Evolutionary conservation across 2,329 filamentous ascomycete species (phyloP).

Genomic region (Aureobasidium sp.): DNA sequence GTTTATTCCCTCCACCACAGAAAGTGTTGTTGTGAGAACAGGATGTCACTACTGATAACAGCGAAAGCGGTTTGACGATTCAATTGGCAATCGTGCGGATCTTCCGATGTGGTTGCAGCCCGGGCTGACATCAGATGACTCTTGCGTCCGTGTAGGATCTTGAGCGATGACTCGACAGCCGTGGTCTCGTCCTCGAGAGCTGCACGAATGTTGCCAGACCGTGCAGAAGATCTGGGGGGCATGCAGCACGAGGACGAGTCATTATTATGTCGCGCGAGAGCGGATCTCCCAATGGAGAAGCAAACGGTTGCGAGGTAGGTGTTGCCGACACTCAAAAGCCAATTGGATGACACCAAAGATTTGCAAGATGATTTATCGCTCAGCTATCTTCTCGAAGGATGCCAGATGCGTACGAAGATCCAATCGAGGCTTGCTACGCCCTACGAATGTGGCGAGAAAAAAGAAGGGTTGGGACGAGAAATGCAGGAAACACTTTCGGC

Average conservation of each 20-base stretch:
- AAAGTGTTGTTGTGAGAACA: background rate
- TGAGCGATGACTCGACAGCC: background rate
- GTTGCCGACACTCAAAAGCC: background rate
- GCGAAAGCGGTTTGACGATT: background rate
- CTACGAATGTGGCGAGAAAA: conserved; percentile 9
- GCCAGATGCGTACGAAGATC: background rate
- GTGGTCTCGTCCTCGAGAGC: background rate
- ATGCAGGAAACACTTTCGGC: background rate
- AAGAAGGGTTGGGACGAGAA: conserved; percentile 6
- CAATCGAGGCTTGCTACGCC: conserved; percentile 3
- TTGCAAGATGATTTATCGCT: background rate
- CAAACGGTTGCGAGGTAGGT: background rate
- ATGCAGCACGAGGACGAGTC: background rate
- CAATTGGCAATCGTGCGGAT: background rate
- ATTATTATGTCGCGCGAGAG: background rate
- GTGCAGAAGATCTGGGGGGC: conserved; percentile 2
- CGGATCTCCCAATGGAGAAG: background rate
- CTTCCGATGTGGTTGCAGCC: background rate
- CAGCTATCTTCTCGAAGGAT: background rate
- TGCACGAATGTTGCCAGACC: background rate
- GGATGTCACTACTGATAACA: background rate
- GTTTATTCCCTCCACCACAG: background rate
- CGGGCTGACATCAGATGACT: conserved; percentile 12
- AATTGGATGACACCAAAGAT: background rate
- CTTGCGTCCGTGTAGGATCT: background rate